Evolutionary conservation across 139 green algal species (phyloP), one percentile per base, ranked within the genome.

Genomic region (Coccomyxa sp.): DNA sequence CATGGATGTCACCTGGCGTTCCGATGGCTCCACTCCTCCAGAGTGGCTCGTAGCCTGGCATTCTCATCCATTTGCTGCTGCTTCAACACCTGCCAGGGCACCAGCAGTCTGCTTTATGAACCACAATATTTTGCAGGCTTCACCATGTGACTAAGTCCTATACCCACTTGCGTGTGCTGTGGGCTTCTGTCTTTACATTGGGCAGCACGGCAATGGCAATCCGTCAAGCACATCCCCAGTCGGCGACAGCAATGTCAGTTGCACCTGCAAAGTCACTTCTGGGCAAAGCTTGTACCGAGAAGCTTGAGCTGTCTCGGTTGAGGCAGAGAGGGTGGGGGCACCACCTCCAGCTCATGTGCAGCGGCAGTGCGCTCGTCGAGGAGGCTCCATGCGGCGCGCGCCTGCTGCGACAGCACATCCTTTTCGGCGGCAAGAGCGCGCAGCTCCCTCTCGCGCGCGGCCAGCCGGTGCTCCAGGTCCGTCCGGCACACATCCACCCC

Each of bases 51-150:
- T 51, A 84, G 57, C 51, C 81, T 71, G 25, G 17, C 38, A 32
- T 84, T 84, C 81, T 84, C 81, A 18, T 84, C 81, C n/a, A n/a
- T n/a, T 16, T 84, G 71, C 81, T 84, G 81, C 81, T 67, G 38
- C 71, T 76, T 45, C 31, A 51, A 28, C 51, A 59, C 71, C 81
- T 84, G 81, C 71, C 32, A 25, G 16, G 16, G 59, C 60, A 16
- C 13, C 38, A 51, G 38, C 38, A 51, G 38, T 51, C 38, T 51
- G 38, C 38, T 51, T 51, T 7, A 51, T 51, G 3, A 51, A 51
- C 38, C 38, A 51, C 38, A 3, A 51, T 7, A 7, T 11, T 7
- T 51, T 51, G 38, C 3, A 51, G 38, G 3, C 38, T 51, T 51
- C 38, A 51, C 38, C 38, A 51, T 3, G 7, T 51, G 38, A 51